Conservation (phyloP, 768 basidiomycete species). For the Glaciozyma martinii region DNA sequence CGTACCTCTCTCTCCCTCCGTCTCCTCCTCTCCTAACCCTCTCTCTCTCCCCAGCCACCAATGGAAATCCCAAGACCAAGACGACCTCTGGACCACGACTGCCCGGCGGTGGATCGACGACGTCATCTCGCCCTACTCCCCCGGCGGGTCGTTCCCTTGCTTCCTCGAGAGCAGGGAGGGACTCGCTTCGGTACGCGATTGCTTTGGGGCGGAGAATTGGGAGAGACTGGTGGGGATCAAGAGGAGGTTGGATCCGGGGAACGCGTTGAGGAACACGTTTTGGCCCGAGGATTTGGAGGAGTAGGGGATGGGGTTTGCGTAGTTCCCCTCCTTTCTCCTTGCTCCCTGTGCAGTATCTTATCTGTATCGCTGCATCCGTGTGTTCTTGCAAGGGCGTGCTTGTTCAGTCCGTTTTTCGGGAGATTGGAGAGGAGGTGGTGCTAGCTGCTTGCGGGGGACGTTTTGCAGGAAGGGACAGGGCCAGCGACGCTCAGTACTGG, state of each 20-base stretch:
- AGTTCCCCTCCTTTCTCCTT: background rate
- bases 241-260: background rate
- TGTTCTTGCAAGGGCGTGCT: too few relatives aligned
- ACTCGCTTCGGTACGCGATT: background rate
- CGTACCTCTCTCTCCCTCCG: background rate
- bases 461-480: too few relatives aligned
- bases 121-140: background rate
- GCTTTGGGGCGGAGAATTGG: background rate
- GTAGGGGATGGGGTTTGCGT: background rate
- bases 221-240: background rate
- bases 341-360: background rate
- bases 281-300: background rate
- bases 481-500: too few relatives aligned
- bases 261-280: background rate
- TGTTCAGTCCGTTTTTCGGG: too few relatives aligned
- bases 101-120: constrained; percentile 14
- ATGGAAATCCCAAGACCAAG: constrained; percentile 2
- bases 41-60: constrained; percentile 2
- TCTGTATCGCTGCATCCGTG: too few relatives aligned
- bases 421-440: too few relatives aligned
- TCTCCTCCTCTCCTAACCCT: background rate
- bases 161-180: constrained; percentile 13
- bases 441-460: too few relatives aligned
- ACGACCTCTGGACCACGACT: background rate
- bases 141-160: constrained; percentile 16